Conservation (phyloP, 352 stramenopile species). For the Phytophthora tubulina region DNA sequence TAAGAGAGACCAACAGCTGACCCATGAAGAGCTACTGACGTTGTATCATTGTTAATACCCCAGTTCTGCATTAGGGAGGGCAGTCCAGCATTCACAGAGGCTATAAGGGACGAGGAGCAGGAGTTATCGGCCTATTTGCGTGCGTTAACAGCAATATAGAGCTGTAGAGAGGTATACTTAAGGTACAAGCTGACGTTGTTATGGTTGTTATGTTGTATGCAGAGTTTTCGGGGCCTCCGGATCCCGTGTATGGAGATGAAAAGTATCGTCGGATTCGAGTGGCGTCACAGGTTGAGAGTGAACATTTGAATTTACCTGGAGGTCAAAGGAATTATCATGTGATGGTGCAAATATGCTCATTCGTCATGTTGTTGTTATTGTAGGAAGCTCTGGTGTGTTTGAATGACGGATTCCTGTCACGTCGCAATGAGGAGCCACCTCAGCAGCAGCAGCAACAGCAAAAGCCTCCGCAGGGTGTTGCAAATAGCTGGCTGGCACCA, state of each 20-base stretch:
- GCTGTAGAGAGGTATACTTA: neutral
- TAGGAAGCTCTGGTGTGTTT: conserved; percentile 84
- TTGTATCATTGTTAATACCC: conserved; percentile 8
- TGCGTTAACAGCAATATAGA: conserved; percentile 40
- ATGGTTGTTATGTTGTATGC: conserved; percentile 20
- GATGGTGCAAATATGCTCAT: conserved; percentile 22
- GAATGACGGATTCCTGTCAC: conserved; percentile 73
- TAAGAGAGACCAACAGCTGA: neutral
- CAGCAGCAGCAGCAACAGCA: conserved; percentile 35
- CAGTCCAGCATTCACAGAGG: conserved; percentile 63
- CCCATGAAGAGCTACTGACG: conserved; percentile 10
- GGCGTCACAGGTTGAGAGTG: conserved; percentile 60
- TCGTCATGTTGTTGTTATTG: conserved; percentile 26
- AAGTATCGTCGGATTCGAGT: conserved; percentile 88
- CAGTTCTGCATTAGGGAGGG: conserved; percentile 86
- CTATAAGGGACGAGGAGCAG: conserved; percentile 75
- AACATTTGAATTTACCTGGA: neutral
- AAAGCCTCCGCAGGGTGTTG: conserved; percentile 27
- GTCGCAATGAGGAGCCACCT: conserved; percentile 49
- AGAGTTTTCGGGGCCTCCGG: conserved; percentile 82
- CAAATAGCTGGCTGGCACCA: conserved; percentile 36
- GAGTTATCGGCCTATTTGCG: conserved; percentile 77
- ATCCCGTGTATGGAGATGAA: conserved; percentile 85
- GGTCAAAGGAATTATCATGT: conserved; percentile 4
- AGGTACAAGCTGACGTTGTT: conserved; percentile 3